These are phyloP conservation scores for Prunus mume DNA, from an alignment of 306 rosid genomes.

Conservation along the genomic window DNA sequence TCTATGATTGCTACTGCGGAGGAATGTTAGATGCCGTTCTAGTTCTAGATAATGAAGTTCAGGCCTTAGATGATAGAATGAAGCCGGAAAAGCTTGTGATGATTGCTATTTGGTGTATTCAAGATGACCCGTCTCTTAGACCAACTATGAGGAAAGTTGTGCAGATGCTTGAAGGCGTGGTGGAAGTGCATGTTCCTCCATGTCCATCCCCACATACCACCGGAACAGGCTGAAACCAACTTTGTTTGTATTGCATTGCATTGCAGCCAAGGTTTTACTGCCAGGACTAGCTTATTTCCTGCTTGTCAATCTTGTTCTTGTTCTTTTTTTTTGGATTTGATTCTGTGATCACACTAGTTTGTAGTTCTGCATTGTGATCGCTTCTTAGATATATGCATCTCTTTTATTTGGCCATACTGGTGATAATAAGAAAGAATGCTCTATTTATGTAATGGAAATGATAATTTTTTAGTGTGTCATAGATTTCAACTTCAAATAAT, in stretches of 20 bases:
- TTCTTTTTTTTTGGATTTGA: neutral
- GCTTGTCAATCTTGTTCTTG: neutral
- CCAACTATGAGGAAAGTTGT: slow-evolving; percentile 32
- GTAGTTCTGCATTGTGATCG: neutral
- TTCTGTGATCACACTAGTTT: neutral
- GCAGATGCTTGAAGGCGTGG: slow-evolving; percentile 42
- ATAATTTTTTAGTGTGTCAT: too few relatives aligned
- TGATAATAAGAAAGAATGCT: too few relatives aligned
- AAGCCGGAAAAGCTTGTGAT: slow-evolving; percentile 11
- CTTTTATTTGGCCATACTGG: too few relatives aligned
- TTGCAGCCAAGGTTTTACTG: neutral
- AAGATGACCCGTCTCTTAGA: slow-evolving; percentile 23
- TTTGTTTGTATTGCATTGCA: neutral
- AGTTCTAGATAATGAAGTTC: slow-evolving; percentile 6
- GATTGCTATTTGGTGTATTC: slow-evolving; percentile 36
- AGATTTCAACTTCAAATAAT: too few relatives aligned
- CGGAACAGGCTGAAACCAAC: neutral
- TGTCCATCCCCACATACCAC: slow-evolving; percentile 22
- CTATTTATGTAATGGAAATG: too few relatives aligned
- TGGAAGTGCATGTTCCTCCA: slow-evolving; percentile 34
- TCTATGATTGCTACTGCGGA: slow-evolving; percentile 18
- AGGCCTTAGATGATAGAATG: slow-evolving; percentile 8
- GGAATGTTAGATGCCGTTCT: slow-evolving; percentile 15
- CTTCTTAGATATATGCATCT: too few relatives aligned
- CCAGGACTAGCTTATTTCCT: neutral